Evolutionary conservation across 2,329 filamentous ascomycete species (phyloP).

Genomic region (Alternaria atra): DNA sequence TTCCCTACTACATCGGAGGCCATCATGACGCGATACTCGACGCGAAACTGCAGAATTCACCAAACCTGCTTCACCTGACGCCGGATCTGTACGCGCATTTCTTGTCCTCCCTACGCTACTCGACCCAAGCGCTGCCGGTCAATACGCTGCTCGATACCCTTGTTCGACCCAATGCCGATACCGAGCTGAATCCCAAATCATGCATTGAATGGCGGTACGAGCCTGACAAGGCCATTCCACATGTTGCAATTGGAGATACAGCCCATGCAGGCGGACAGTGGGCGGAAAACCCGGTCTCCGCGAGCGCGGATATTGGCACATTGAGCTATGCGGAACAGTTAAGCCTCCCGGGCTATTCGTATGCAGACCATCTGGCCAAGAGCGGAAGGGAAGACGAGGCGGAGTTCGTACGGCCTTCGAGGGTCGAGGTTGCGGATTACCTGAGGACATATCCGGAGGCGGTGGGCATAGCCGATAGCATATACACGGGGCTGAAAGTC

Average conservation of each 20-base stretch:
- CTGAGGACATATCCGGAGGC: slow-evolving; percentile 63
- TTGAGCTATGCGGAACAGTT: slow-evolving; percentile 70
- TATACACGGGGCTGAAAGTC: slow-evolving; percentile 56
- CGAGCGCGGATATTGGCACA: slow-evolving; percentile 66
- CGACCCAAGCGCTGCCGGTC: slow-evolving; percentile 67
- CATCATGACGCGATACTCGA: slow-evolving; percentile 68
- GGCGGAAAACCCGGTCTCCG: slow-evolving; percentile 62
- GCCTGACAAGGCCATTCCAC: slow-evolving; percentile 61
- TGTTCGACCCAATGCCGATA: slow-evolving; percentile 66
- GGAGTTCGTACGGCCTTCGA: slow-evolving; percentile 64
- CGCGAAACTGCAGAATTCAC: slow-evolving; percentile 60
- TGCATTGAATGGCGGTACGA: slow-evolving; percentile 65
- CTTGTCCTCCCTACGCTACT: slow-evolving; percentile 67
- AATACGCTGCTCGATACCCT: slow-evolving; percentile 69
- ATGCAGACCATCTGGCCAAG: slow-evolving; percentile 61
- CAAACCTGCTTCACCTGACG: slow-evolving; percentile 60
- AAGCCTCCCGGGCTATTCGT: slow-evolving; percentile 67
- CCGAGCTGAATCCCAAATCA: slow-evolving; percentile 61
- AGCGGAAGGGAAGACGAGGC: slow-evolving; percentile 51
- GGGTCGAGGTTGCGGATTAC: slow-evolving; percentile 65
- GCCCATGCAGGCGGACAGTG: slow-evolving; percentile 66
- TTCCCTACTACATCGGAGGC: slow-evolving; percentile 64
- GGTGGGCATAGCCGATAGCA: slow-evolving; percentile 60
- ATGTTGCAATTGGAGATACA: slow-evolving; percentile 64
- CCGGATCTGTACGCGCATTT: slow-evolving; percentile 66